phyloP scores from a whole-genome alignment of 305 asterid species.

The Solanum hybrid region DNA sequence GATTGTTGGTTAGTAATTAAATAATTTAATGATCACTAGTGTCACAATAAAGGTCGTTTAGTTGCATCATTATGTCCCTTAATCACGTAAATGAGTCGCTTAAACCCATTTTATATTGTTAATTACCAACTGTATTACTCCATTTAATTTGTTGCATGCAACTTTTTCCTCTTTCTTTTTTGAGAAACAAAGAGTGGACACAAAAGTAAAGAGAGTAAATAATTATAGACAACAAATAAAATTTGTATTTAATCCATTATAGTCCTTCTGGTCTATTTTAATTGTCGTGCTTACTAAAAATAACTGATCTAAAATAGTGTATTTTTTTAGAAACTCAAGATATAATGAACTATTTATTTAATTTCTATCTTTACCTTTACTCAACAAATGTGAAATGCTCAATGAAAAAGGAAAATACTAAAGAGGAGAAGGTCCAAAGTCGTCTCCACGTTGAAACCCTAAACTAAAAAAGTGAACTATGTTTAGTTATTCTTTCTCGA shows the following conservation, averaged over 20 bases:
- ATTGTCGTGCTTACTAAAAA: background rate
- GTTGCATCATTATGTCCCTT: conserved; percentile 14
- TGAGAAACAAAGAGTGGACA: background rate
- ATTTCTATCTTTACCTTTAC: background rate
- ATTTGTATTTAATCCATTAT: background rate
- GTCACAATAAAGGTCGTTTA: background rate
- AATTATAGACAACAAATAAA: background rate
- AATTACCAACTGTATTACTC: background rate
- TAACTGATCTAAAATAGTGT: background rate
- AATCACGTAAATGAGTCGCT: conserved; percentile 3
- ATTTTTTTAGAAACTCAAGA: too few relatives aligned
- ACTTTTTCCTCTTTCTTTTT: background rate
- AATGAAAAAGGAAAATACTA: background rate
- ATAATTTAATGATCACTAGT: background rate
- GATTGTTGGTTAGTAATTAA: background rate
- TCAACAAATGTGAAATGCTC: background rate
- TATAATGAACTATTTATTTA: too few relatives aligned
- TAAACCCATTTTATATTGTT: background rate
- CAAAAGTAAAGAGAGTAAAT: background rate
- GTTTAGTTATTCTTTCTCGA: background rate
- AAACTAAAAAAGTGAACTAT: background rate
- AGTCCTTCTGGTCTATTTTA: background rate
- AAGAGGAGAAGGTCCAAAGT: background rate
- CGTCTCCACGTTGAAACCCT: background rate
- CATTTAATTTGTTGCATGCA: background rate